Evolutionary conservation across 345 rosid species (phyloP).

Genomic region (Lepidium aucheri): DNA sequence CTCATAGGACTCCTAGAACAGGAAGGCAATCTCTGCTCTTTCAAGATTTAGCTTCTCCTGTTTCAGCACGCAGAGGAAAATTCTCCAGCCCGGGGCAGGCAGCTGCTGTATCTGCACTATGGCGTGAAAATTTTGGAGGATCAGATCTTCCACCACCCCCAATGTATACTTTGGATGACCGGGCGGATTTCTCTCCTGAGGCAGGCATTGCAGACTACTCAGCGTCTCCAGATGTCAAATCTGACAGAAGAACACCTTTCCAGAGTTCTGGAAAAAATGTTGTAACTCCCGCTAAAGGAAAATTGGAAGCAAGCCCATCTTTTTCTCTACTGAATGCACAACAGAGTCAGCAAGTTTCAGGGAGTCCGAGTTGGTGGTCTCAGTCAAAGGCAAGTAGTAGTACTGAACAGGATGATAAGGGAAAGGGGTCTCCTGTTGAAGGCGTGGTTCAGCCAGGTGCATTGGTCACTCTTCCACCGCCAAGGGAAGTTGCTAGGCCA

Average conservation of each 20-base stretch:
- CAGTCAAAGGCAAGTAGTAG: constrained; percentile 40
- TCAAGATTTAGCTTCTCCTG: constrained; percentile 84
- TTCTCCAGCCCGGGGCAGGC: constrained; percentile 78
- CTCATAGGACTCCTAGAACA: constrained; percentile 67
- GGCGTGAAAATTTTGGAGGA: constrained; percentile 87
- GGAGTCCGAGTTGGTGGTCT: constrained; percentile 73
- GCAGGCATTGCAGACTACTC: constrained; percentile 76
- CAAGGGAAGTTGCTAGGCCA: constrained; percentile 92
- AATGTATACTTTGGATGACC: constrained; percentile 78
- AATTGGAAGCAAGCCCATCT: constrained; percentile 53
- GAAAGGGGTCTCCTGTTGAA: constrained; percentile 83
- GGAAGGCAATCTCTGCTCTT: constrained; percentile 76
- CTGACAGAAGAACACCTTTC: constrained; percentile 48
- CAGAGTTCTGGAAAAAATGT: constrained; percentile 49
- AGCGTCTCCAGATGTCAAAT: constrained; percentile 54
- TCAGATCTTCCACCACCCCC: constrained; percentile 99
- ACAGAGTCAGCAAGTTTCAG: constrained; percentile 54
- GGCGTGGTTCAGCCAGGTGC: constrained; percentile 86
- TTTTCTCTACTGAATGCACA: constrained; percentile 51
- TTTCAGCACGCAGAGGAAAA: constrained; percentile 69
- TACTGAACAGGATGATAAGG: constrained; percentile 73
- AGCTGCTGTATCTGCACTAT: constrained; percentile 90
- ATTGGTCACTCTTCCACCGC: constrained; percentile 83
- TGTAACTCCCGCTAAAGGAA: constrained; percentile 48
- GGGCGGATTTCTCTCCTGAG: constrained; percentile 82